Conservation (phyloP, 768 basidiomycete genomes). For the Tricholoma furcatifolium region DNA sequence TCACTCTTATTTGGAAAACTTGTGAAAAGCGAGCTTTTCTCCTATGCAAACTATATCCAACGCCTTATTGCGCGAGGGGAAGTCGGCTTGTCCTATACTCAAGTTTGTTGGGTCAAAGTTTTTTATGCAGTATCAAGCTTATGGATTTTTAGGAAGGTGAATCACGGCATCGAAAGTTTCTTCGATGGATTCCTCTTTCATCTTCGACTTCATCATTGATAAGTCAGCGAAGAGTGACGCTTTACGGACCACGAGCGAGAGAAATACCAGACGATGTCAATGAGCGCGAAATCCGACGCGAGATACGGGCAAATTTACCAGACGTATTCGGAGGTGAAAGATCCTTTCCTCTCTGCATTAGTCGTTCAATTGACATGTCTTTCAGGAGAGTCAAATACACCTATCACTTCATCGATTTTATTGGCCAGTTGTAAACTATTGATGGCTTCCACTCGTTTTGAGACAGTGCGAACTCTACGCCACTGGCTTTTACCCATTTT, state of each 20-base stretch:
- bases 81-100: constrained; percentile 48
- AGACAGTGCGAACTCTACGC: constrained; percentile 68
- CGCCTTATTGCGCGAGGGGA: constrained; percentile 82
- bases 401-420: constrained; percentile 36
- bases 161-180: constrained; percentile 69
- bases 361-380: constrained; percentile 8
- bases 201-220: constrained; percentile 56
- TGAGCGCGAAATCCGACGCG: constrained; percentile 69
- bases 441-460: constrained; percentile 61
- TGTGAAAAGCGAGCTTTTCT: constrained; percentile 67
- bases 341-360: neutral
- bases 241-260: constrained; percentile 69
- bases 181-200: constrained; percentile 72
- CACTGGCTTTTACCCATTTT: constrained; percentile 77
- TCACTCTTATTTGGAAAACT: constrained; percentile 72
- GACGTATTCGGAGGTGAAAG: constrained; percentile 64
- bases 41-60: constrained; percentile 73
- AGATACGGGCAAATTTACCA: constrained; percentile 63
- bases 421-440: constrained; percentile 44
- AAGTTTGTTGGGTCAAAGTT: constrained; percentile 37
- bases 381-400: constrained; percentile 29
- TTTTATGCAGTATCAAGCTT: constrained; percentile 10
- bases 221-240: constrained; percentile 65
- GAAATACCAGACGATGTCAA: constrained; percentile 69
- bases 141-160: constrained; percentile 30